Conservation (phyloP, 495 filamentous ascomycete species). For the Penicillium coprophilum region DNA sequence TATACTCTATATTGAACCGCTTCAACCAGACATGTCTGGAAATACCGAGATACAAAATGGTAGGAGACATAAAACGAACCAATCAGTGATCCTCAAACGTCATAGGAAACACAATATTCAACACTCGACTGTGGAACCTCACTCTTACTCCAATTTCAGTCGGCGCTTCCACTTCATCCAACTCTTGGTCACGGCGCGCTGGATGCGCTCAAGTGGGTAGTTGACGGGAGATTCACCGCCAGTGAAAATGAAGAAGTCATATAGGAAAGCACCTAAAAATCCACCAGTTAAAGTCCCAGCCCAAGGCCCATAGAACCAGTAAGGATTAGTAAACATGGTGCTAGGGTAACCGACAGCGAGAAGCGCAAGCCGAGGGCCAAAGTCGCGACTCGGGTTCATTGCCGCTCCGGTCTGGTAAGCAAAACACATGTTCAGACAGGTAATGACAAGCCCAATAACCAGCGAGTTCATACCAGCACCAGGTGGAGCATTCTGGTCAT, state of each 20-base stretch:
- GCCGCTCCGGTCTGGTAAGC: conserved; percentile 50
- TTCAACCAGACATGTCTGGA: background rate
- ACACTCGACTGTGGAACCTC: background rate
- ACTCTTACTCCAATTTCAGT: conserved; percentile 17
- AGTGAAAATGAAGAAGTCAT: conserved; percentile 55
- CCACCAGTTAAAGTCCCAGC: conserved; percentile 45
- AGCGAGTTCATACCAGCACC: conserved; percentile 54
- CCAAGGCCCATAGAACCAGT: conserved; percentile 56
- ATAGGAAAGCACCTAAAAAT: conserved; percentile 47
- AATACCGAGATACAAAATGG: background rate
- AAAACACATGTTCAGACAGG: conserved; percentile 44
- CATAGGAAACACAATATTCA: background rate
- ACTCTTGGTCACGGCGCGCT: conserved; percentile 37
- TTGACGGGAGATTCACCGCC: conserved; percentile 54
- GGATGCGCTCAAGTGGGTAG: conserved; percentile 42
- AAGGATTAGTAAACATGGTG: conserved; percentile 42
- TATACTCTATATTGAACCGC: background rate
- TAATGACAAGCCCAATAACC: conserved; percentile 48
- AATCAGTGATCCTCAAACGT: background rate
- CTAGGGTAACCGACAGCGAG: conserved; percentile 44
- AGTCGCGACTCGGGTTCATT: conserved; percentile 53
- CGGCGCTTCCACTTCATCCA: conserved; percentile 34
- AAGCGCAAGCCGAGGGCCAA: conserved; percentile 47
- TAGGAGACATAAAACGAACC: background rate
- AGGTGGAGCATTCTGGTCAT: conserved; percentile 55